Evolutionary conservation across 345 rosid genomes (phyloP).

Genomic region (Aethionema arabicum): DNA sequence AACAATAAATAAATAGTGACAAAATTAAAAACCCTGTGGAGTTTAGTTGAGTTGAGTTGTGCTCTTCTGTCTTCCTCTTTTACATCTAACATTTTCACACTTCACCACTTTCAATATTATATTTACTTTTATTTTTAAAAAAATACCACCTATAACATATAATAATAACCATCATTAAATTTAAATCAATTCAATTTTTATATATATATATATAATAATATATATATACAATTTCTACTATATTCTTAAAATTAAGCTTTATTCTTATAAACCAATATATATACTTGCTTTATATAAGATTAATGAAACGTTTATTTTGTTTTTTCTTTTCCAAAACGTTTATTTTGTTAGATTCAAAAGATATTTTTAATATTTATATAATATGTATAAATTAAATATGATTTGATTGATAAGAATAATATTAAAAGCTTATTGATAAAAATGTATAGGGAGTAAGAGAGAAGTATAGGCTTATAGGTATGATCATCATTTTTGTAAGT

Average conservation of each 20-base stretch:
- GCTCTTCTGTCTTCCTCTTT: conserved; percentile 35
- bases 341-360: no score
- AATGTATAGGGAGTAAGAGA: conserved; percentile 30
- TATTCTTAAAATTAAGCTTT: no score
- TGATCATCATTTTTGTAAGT: conserved; percentile 26
- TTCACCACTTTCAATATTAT: no score
- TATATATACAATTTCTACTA: no score
- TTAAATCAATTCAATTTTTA: background rate
- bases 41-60: background rate
- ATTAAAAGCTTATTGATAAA: conserved; percentile 22
- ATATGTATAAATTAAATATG: background rate
- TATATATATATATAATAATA: no score
- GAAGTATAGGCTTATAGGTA: conserved; percentile 6
- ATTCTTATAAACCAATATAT: no score
- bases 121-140: no score
- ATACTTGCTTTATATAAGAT: no score
- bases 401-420: background rate
- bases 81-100: no score
- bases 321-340: no score
- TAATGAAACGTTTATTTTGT: no score
- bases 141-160: background rate
- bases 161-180: conserved; percentile 11
- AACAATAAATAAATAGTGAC: conserved; percentile 34
- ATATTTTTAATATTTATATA: no score
- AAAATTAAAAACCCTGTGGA: conserved; percentile 8